A percentile compares a stretch with the other conserved stretches of the same genome.
Evolutionary conservation across 73 alveolate genomes (phyloP).

Genomic region (Tetrahymena elliotti): DNA sequence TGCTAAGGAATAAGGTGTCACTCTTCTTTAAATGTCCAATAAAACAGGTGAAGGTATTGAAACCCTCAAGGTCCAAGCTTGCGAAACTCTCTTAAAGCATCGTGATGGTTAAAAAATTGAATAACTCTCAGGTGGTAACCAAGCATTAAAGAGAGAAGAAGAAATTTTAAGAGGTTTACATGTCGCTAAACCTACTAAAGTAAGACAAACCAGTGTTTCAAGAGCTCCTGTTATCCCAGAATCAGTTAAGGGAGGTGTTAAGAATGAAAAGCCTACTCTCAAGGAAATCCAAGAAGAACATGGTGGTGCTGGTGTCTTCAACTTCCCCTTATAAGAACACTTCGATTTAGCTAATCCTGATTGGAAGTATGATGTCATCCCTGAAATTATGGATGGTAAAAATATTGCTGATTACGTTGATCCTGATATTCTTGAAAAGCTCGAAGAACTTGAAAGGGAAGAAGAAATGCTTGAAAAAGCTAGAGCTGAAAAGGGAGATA

Average conservation of each 20-base stretch:
- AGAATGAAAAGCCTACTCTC: conserved; percentile 61
- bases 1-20: conserved; percentile 79
- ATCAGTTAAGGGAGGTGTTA: conserved; percentile 58
- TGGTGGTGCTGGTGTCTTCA: conserved; percentile 97
- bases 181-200: conserved; percentile 77
- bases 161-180: conserved; percentile 70
- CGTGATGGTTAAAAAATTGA: conserved; percentile 75
- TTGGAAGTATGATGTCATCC: conserved; percentile 98
- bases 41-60: conserved; percentile 81
- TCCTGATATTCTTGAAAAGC: conserved; percentile 86
- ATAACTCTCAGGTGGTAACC: conserved; percentile 43
- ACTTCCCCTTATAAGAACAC: conserved; percentile 63
- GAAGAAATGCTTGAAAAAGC: conserved; percentile 80
- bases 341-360: conserved; percentile 81
- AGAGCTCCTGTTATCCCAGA: conserved; percentile 70
- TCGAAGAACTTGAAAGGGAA: conserved; percentile 94
- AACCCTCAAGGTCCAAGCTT: conserved; percentile 81
- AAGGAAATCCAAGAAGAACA: conserved; percentile 80
- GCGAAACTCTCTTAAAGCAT: conserved; percentile 83
- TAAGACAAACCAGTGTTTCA: conserved; percentile 35
- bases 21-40: conserved; percentile 61
- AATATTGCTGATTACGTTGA: conserved; percentile 98
- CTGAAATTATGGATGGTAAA: conserved; percentile 98
- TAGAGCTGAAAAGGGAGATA: neutral
- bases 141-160: conserved; percentile 64